Evolutionary conservation across 768 basidiomycete species (phyloP), one percentile per base, ranked within the genome.

Genomic region (Thelephora aurantiotincta): DNA sequence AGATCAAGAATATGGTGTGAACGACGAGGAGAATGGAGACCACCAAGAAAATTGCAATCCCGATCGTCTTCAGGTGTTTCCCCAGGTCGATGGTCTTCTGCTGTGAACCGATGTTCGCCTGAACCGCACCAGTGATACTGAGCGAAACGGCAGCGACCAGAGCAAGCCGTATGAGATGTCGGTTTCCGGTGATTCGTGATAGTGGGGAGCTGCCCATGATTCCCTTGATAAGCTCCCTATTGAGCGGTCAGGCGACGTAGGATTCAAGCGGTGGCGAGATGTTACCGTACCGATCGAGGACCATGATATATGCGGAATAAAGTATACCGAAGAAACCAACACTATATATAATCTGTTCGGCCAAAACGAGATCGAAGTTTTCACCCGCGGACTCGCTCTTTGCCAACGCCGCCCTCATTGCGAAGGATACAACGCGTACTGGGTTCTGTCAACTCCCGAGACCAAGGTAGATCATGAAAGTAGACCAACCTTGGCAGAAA

Each of bases 271-370:
- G 22, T 34, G 33, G 51, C 49, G 1, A 22, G n/a, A 18, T 11
- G 16, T n/a, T n/a, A 30, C 22, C 54, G 35, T 42, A 63, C 63
- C 63, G 54, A 42, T 66, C 63, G 11, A 63, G 46, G 13, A 62
- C 62, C 9, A 66, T 57, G 16, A 52, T 58, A 47, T 66, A 64
- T 14, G 63, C 57, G 11, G 60, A 65, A 45, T 62, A 65, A 6
- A 65, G 43, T 35, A 65, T 45, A 51, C 59, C 61, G 20, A 62
- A 66, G 59, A 66, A 63, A 37, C 64, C 64, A 14, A 60, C 56
- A 41, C 59, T 64, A 50, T 66, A 66, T 16, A 66, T 30, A 47
- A 65, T 50, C 47, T 58, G 53, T 44, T 57, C 58, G n/a, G 64
- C 51, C 44, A 64, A 50, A 23, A 63, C 44, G 33, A 58, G 26